Base-by-base conservation (phyloP, 2,329 filamentous ascomycete genomes). In the Xylariaceae sp. region DNA sequence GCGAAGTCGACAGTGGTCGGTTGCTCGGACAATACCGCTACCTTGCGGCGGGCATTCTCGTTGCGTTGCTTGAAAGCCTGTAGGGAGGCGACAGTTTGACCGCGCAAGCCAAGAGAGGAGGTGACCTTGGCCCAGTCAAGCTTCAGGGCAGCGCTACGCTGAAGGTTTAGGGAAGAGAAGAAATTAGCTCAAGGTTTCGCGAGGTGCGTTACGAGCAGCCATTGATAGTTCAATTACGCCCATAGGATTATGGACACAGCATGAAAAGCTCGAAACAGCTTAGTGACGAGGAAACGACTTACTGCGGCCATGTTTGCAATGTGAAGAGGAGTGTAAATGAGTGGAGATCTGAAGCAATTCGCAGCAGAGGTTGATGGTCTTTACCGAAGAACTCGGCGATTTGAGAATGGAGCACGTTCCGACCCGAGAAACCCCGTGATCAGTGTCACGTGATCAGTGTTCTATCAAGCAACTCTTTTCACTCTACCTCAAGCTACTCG, bases 21-120 rank as follows among this genome's bases (percentile, higher is more conserved):
- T 74, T 89, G 87, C 78, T 96, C 91, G 61, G 85, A 86, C 55
- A 99, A 91, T 60, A 85, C 70, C 76, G 89, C 86, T 59, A 99
- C 83, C 80, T 93, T 93, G 81, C 94, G 93, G 79, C 93, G 92
- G 73, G 91, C 93, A 75, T 97, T 92, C 75, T 99, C 94, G 83
- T 97, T 97, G 81, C 94, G 92, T 87, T 96, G 94, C 86, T 99
- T 99, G 88, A 99, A 99, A 64, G 91, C 85, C 75, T 93, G 88
- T 59, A 99, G 91, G 59, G 93, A 89, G 70, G 88, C 80, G 67
- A 91, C 92, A 67, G 94, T 99, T 81, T 92, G 90, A 75, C 94
- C 94, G 77, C 91, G 91, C 76, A 99, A 91, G 76, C 93, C 93
- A 71, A 99, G 92, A 73, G 93, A 95, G 79, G 84, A 86, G 78